Percentiles rank a stretch among this genome's conserved stretches.
Conservation (phyloP, 108 stramenopile species). For the Cyclotella baltica region DNA sequence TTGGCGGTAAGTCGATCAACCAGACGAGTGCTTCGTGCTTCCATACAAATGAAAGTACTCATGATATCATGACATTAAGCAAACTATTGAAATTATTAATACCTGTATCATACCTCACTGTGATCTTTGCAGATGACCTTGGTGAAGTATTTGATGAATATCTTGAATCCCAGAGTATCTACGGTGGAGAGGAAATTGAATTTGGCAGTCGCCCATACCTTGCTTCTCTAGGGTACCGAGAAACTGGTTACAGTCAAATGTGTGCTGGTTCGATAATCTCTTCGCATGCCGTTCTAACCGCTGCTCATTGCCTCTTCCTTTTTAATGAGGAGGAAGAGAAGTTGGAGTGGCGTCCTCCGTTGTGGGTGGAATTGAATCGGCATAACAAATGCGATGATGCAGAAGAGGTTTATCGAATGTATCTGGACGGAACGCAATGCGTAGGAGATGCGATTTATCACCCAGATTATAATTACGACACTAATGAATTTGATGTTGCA, state of each 20-base stretch:
- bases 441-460: slow-evolving; percentile 1
- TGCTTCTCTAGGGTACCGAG: neutral
- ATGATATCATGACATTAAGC: no score
- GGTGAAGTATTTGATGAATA: no score
- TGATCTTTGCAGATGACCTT: no score
- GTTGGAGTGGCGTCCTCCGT: neutral
- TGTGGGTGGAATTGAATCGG: slow-evolving; percentile 7
- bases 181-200: slow-evolving; percentile 11
- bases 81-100: no score
- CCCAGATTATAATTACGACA: neutral
- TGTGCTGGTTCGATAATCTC: slow-evolving; percentile 17
- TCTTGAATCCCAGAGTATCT: no score
- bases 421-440: neutral
- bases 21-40: no score
- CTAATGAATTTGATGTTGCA: slow-evolving; percentile 16
- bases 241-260: neutral
- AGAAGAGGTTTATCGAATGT: neutral
- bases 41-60: no score
- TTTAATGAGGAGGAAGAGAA: neutral
- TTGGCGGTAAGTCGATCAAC: no score
- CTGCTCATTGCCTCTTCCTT: slow-evolving; percentile 1
- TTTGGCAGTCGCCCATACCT: slow-evolving; percentile 20
- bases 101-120: no score
- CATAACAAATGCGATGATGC: slow-evolving; percentile 9
- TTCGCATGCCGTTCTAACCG: slow-evolving; percentile 2